A percentile compares a stretch with the other conserved stretches of the same genome.
Evolutionary conservation across 352 stramenopile genomes (phyloP).

Genomic region (Pythium monospermum): DNA sequence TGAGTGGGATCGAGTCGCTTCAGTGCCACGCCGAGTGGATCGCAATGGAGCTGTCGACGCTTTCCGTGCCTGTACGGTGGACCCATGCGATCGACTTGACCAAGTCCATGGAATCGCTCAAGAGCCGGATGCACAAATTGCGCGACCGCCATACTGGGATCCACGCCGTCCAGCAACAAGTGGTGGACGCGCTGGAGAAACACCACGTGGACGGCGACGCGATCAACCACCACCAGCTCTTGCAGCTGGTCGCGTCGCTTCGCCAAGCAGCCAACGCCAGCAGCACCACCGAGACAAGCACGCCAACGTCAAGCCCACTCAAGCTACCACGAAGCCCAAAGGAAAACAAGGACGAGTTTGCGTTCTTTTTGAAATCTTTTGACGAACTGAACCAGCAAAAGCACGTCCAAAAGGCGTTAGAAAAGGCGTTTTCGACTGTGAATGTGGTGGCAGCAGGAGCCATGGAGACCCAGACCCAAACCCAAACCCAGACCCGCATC

Average conservation of each 20-base stretch:
- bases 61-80: slow-evolving; percentile 40
- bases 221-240: slow-evolving; percentile 46
- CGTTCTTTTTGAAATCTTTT: slow-evolving; percentile 62
- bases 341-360: slow-evolving; percentile 53
- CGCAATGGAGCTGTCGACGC: slow-evolving; percentile 41
- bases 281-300: background rate
- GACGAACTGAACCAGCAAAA: slow-evolving; percentile 56
- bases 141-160: slow-evolving; percentile 9
- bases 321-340: slow-evolving; percentile 6
- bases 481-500: too few relatives aligned
- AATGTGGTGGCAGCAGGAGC: slow-evolving; percentile 24
- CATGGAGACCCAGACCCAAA: slow-evolving; percentile 29
- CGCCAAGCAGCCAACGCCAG: slow-evolving; percentile 31
- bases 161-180: slow-evolving; percentile 27
- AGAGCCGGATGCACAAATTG: slow-evolving; percentile 34
- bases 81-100: slow-evolving; percentile 30
- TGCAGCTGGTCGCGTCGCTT: slow-evolving; percentile 40
- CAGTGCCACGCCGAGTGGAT: slow-evolving; percentile 49
- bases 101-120: slow-evolving; percentile 25
- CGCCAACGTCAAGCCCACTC: slow-evolving; percentile 13
- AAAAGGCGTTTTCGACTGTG: slow-evolving; percentile 38
- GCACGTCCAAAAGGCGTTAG: slow-evolving; percentile 43
- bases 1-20: slow-evolving; percentile 48
- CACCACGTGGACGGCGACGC: slow-evolving; percentile 27
- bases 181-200: slow-evolving; percentile 50